Evolutionary conservation across 306 rosid genomes (phyloP).

Genomic region (Pyrus communis): DNA sequence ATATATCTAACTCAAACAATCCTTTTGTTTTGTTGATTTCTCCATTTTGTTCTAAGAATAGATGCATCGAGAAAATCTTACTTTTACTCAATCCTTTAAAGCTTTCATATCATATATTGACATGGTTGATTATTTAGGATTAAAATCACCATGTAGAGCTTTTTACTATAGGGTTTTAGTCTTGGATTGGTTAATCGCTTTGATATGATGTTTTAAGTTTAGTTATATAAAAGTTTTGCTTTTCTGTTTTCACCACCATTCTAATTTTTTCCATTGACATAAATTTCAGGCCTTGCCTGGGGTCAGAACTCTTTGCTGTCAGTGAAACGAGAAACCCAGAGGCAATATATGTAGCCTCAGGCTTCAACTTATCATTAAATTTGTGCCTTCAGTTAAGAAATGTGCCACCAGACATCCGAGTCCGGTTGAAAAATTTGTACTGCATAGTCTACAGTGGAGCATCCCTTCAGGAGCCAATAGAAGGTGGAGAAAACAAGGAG

Average conservation of each 20-base stretch:
- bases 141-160: too few relatives aligned
- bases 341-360: constrained; percentile 22
- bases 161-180: too few relatives aligned
- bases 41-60: not conserved
- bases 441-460: constrained; percentile 42
- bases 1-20: not conserved
- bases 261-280: constrained; percentile 4
- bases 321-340: constrained; percentile 18
- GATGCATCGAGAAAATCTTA: too few relatives aligned
- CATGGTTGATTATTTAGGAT: too few relatives aligned
- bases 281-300: constrained; percentile 44
- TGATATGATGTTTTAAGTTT: not conserved
- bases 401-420: constrained; percentile 16
- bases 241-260: not conserved
- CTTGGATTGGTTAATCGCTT: too few relatives aligned
- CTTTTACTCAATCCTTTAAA: too few relatives aligned
- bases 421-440: constrained; percentile 25
- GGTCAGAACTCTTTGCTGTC: constrained; percentile 41
- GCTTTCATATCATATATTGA: too few relatives aligned
- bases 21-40: not conserved
- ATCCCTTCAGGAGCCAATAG: constrained; percentile 18
- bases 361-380: constrained; percentile 42
- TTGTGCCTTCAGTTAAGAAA: constrained; percentile 56
- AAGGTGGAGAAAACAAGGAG: not conserved
- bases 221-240: not conserved